Percentiles rank a stretch among this genome's conserved stretches.
These are phyloP conservation scores for Pythium vanterpoolii DNA, from an alignment of 352 stramenopile species.

Conservation along the genomic window DNA sequence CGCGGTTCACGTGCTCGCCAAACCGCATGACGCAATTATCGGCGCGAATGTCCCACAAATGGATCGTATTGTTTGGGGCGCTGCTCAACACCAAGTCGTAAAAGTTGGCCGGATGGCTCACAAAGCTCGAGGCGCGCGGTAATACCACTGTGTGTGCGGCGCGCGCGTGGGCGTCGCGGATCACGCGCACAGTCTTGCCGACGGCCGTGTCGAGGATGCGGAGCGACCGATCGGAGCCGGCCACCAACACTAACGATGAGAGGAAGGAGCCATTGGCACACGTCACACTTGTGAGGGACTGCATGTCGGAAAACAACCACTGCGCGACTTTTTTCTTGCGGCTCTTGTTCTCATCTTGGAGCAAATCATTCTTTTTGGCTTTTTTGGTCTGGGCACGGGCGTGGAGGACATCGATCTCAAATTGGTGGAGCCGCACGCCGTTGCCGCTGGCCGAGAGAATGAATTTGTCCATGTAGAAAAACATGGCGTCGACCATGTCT, in stretches of 20 bases:
- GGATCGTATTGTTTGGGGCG: constrained; percentile 59
- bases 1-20: constrained; percentile 78
- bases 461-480: constrained; percentile 91
- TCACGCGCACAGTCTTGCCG: constrained; percentile 48
- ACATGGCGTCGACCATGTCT: constrained; percentile 64
- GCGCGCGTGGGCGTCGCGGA: constrained; percentile 59
- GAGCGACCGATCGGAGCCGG: constrained; percentile 73
- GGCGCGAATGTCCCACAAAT: constrained; percentile 86
- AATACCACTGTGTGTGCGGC: constrained; percentile 65
- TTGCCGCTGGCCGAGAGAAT: constrained; percentile 68
- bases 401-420: constrained; percentile 61
- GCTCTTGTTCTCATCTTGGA: constrained; percentile 50
- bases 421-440: constrained; percentile 63
- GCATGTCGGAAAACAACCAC: constrained; percentile 61
- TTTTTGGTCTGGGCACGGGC: constrained; percentile 40
- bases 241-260: constrained; percentile 69
- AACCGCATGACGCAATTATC: constrained; percentile 87
- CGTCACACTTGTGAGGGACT: constrained; percentile 60
- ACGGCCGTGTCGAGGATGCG: constrained; percentile 70
- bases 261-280: constrained; percentile 82
- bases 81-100: constrained; percentile 84
- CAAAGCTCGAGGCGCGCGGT: constrained; percentile 59
- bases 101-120: constrained; percentile 68
- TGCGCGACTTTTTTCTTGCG: constrained; percentile 63
- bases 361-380: constrained; percentile 37